These are phyloP conservation scores for Ophiostoma montium DNA, from an alignment of 2,329 filamentous ascomycete genomes.

Conservation along the genomic window DNA sequence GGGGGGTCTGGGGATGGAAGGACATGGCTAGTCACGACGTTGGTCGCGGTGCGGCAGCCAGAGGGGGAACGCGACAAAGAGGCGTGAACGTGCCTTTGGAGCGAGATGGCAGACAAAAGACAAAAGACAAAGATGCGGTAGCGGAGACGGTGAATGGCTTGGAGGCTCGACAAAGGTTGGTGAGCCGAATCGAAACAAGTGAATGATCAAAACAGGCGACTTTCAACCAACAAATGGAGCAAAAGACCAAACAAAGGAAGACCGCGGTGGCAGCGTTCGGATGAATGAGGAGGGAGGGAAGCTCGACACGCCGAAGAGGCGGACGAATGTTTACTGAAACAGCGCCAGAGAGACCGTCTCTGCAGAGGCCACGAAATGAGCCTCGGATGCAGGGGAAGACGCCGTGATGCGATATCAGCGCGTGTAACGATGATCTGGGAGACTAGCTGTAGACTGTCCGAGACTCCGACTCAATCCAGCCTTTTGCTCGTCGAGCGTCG, in stretches of 20 bases:
- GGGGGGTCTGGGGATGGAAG: conserved; percentile 53
- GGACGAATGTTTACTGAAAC: conserved; percentile 4
- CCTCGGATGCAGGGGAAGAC: neutral
- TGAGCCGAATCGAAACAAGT: conserved; percentile 5
- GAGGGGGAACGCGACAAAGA: neutral
- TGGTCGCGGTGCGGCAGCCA: conserved; percentile 4
- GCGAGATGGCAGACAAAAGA: neutral
- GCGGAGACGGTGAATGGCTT: too few species aligned
- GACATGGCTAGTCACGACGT: conserved; percentile 36
- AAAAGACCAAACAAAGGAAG: too few species aligned
- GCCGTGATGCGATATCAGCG: neutral
- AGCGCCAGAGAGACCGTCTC: conserved; percentile 5
- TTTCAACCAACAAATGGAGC: neutral
- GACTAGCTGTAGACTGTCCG: too few species aligned
- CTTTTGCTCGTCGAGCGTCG: too few species aligned
- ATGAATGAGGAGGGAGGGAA: neutral
- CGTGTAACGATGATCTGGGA: neutral
- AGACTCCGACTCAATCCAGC: too few species aligned
- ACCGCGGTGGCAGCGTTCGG: neutral
- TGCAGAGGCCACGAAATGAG: neutral
- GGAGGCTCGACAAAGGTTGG: neutral
- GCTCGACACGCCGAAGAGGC: conserved; percentile 7
- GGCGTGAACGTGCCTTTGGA: neutral
- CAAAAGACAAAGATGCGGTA: neutral
- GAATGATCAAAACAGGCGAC: conserved; percentile 1